Percentiles rank a stretch among this genome's conserved stretches.
Conservation (phyloP, 225 moss, liverwort and hornwort genomes). For the Pseudoscleropodium purum region DNA sequence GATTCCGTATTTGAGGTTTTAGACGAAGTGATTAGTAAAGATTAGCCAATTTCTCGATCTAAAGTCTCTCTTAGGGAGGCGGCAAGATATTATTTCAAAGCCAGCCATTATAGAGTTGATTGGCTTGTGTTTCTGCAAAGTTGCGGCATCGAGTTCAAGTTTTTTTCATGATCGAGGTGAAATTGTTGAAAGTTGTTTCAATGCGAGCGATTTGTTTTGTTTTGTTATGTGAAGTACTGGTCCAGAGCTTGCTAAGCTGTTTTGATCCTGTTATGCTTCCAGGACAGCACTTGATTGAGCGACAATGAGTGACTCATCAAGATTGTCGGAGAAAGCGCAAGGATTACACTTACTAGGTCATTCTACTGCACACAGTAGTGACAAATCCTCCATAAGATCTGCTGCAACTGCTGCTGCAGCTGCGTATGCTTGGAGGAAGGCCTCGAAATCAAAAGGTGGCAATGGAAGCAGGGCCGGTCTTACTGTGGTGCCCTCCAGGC, state of each 20-base stretch:
- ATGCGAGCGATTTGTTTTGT: neutral
- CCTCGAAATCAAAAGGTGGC: constrained; percentile 34
- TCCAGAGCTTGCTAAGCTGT: neutral
- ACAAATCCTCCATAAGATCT: constrained; percentile 39
- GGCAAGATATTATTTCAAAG: neutral
- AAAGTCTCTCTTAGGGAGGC: neutral
- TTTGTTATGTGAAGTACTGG: neutral
- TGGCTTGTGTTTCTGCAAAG: neutral
- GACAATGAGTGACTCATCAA: constrained; percentile 54
- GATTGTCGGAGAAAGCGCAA: constrained; percentile 42
- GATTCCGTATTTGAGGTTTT: neutral
- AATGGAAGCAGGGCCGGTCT: constrained; percentile 26
- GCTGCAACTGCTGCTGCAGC: constrained; percentile 59
- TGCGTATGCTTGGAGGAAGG: constrained; percentile 59
- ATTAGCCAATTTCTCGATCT: neutral
- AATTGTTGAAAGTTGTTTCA: neutral
- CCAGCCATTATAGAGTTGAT: neutral
- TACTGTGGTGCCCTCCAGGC: constrained; percentile 40
- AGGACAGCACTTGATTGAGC: constrained; percentile 22
- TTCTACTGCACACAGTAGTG: constrained; percentile 1
- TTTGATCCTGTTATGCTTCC: neutral
- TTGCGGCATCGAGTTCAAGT: neutral
- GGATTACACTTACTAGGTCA: constrained; percentile 34
- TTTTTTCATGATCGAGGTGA: neutral
- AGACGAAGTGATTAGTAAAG: neutral